Percentiles rank a stretch among this genome's conserved stretches.
Conservation (phyloP, 2,329 filamentous ascomycete genomes). For the Aspergillus jensenii region DNA sequence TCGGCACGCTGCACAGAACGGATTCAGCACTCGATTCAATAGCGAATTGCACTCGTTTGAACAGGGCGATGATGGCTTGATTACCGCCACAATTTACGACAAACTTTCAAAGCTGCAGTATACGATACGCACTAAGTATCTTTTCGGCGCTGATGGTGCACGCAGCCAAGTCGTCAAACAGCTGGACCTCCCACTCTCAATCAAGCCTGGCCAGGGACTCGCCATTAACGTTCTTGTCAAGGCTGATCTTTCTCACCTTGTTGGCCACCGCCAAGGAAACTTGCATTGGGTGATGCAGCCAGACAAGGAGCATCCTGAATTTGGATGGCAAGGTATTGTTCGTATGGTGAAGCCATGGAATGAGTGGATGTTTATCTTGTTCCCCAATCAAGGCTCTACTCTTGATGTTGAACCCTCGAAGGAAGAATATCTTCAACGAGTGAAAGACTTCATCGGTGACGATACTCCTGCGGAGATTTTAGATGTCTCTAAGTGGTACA, state of each 20-base stretch:
- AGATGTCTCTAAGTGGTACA: slow-evolving; percentile 57
- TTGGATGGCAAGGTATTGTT: slow-evolving; percentile 51
- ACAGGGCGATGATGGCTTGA: slow-evolving; percentile 27
- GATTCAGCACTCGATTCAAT: slow-evolving; percentile 49
- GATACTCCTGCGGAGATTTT: slow-evolving; percentile 53
- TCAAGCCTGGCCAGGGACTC: too few relatives aligned
- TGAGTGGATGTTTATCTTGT: slow-evolving; percentile 61
- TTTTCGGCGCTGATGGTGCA: slow-evolving; percentile 60
- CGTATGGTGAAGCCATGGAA: slow-evolving; percentile 65
- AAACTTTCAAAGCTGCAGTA: slow-evolving; percentile 38
- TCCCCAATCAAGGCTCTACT: slow-evolving; percentile 39
- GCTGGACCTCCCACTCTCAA: too few relatives aligned
- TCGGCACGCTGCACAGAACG: slow-evolving; percentile 39
- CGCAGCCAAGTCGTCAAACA: too few relatives aligned
- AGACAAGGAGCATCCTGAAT: slow-evolving; percentile 51
- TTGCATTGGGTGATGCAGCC: slow-evolving; percentile 51
- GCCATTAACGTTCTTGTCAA: too few relatives aligned
- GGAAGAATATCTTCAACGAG: slow-evolving; percentile 28
- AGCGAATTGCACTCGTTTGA: neutral
- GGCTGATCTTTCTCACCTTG: too few relatives aligned
- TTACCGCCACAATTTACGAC: too few relatives aligned
- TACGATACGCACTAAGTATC: slow-evolving; percentile 53
- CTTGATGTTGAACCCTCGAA: slow-evolving; percentile 42
- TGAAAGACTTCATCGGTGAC: slow-evolving; percentile 57
- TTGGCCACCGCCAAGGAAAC: too few relatives aligned